phyloP scores from a whole-genome alignment of 192 early-diverging fungal genomes.

The Gonapodya prolifera region DNA sequence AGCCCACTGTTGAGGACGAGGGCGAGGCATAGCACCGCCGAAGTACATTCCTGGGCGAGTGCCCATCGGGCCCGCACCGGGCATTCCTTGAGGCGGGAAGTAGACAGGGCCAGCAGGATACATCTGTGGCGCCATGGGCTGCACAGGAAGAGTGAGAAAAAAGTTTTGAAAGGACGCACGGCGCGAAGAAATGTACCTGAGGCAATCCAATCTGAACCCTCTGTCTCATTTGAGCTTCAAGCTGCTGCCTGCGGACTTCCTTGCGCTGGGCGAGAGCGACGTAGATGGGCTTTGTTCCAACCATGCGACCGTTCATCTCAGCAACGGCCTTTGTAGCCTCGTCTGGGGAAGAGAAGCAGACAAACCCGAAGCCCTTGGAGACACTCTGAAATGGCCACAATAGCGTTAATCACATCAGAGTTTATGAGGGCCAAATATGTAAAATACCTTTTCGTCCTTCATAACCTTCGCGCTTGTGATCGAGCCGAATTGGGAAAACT shows the following conservation, averaged over 20 bases:
- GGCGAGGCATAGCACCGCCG: constrained; percentile 21
- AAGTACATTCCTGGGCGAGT: background rate
- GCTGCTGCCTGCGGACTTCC: constrained; percentile 88
- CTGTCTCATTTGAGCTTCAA: constrained; percentile 91
- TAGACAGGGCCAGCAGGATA: background rate
- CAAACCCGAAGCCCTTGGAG: constrained; percentile 96
- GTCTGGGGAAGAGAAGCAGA: constrained; percentile 97
- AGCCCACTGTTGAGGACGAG: constrained; percentile 7
- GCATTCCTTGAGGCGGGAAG: background rate
- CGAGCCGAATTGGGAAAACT: constrained; percentile 88
- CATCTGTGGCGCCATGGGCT: constrained; percentile 24
- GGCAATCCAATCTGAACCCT: constrained; percentile 68
- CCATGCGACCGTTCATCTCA: constrained; percentile 97
- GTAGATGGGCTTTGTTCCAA: constrained; percentile 92
- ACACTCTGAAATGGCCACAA: constrained; percentile 18
- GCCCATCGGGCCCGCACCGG: background rate
- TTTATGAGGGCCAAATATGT: constrained; percentile 12
- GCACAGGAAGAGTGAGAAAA: constrained; percentile 23
- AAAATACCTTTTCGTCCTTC: constrained; percentile 70
- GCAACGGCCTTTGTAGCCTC: constrained; percentile 97
- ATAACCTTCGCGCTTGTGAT: constrained; percentile 98
- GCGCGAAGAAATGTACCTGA: background rate
- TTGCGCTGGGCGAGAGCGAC: constrained; percentile 97
- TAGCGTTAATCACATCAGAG: background rate
- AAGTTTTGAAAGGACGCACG: constrained; percentile 5